phyloP scores from a whole-genome alignment of 1,284 basidiomycete genomes.

The Inonotus hispidus region DNA sequence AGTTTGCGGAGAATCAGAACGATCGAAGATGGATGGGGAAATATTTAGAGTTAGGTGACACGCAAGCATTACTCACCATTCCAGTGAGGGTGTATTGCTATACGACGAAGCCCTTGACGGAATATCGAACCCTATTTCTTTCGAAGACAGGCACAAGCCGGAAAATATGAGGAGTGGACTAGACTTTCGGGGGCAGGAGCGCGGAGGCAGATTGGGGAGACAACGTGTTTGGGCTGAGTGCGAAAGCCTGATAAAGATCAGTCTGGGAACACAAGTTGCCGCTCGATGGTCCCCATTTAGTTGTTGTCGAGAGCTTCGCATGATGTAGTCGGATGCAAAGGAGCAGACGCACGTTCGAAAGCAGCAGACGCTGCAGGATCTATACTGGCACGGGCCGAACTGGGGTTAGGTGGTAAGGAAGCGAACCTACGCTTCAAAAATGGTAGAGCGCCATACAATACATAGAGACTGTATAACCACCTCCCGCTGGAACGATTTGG shows the following conservation, averaged over 20 bases:
- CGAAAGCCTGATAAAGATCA: constrained; percentile 10
- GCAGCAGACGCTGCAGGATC: neutral
- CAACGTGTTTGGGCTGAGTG: neutral
- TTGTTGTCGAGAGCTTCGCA: neutral
- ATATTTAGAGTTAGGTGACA: neutral
- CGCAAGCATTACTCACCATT: neutral
- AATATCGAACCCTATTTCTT: neutral
- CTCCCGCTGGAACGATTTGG: no score
- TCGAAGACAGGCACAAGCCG: neutral
- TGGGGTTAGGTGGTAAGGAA: neutral
- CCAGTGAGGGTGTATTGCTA: neutral
- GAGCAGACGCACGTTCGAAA: constrained; percentile 6
- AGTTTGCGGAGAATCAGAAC: neutral
- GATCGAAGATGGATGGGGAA: no score
- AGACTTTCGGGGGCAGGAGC: neutral
- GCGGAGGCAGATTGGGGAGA: neutral
- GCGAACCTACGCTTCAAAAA: neutral
- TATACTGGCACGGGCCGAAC: neutral
- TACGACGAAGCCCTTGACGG: neutral
- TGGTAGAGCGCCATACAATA: neutral
- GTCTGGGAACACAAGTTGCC: constrained; percentile 1
- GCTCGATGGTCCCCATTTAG: neutral
- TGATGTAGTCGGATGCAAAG: neutral
- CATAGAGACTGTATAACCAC: no score
- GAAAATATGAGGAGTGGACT: neutral